These are phyloP conservation scores for Phytopythium oedochilum DNA, from an alignment of 352 stramenopile species.

Conservation along the genomic window DNA sequence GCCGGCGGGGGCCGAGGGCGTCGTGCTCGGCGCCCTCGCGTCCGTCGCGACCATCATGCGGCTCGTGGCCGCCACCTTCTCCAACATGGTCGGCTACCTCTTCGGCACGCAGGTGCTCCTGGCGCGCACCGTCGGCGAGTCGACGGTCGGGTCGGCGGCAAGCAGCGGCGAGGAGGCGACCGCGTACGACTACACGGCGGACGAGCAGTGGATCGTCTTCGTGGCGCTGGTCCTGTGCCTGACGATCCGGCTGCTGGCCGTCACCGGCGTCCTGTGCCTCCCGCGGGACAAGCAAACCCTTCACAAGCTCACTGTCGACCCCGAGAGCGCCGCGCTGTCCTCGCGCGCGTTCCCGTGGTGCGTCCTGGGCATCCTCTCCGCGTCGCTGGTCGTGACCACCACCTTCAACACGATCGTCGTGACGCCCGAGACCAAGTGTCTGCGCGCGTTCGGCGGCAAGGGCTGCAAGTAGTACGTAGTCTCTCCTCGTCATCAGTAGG, in stretches of 20 bases:
- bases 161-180: background rate
- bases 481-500: too few species aligned
- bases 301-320: constrained; percentile 7
- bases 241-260: constrained; percentile 18
- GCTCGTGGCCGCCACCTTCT: constrained; percentile 7
- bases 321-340: background rate
- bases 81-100: constrained; percentile 7
- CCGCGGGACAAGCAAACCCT: constrained; percentile 14
- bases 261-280: constrained; percentile 18
- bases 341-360: constrained; percentile 9
- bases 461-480: constrained; percentile 10
- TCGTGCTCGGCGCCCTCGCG: too few species aligned
- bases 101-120: constrained; percentile 5
- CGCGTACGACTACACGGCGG: constrained; percentile 11
- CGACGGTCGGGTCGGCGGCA: background rate
- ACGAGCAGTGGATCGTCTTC: constrained; percentile 23
- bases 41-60: too few species aligned
- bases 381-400: constrained; percentile 13
- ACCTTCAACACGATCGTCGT: constrained; percentile 23
- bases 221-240: constrained; percentile 21
- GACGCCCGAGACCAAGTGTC: constrained; percentile 25
- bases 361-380: constrained; percentile 11
- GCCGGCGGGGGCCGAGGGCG: too few species aligned
- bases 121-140: background rate
- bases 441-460: constrained; percentile 21